Conservation (phyloP, 371 early-diverging fungal genomes). For the Dichotomocladium elegans region DNA sequence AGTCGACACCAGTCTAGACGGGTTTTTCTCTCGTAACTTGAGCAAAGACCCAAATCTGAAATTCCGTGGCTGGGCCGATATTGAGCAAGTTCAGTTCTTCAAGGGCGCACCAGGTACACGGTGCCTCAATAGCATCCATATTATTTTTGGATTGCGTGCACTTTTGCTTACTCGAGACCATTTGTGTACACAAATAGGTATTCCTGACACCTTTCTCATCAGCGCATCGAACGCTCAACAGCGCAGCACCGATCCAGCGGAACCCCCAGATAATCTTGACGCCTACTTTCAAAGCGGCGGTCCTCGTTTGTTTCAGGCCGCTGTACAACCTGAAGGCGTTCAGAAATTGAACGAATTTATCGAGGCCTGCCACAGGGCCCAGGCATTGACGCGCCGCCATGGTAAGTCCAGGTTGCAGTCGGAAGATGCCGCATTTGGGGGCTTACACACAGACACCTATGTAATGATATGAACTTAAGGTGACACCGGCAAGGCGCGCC, state of each 20-base stretch:
- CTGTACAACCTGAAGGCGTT: background rate
- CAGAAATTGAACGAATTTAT: conserved; percentile 14
- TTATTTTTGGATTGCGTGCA: too few species aligned
- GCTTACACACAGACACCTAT: background rate
- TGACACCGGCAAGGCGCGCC: conserved; percentile 12
- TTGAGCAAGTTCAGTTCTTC: conserved; percentile 37
- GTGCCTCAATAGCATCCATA: too few species aligned
- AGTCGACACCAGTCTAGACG: conserved; percentile 6
- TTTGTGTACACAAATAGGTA: conserved; percentile 17
- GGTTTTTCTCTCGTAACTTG: conserved; percentile 3
- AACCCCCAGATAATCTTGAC: conserved; percentile 25
- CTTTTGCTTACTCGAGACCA: too few species aligned
- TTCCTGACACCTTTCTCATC: conserved; percentile 34
- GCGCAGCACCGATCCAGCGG: conserved; percentile 3
- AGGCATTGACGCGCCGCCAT: conserved; percentile 22
- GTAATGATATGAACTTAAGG: too few species aligned
- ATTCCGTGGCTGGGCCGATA: conserved; percentile 48
- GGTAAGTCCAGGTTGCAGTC: conserved; percentile 2
- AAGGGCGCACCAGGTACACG: conserved; percentile 35
- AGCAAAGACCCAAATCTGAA: conserved; percentile 23
- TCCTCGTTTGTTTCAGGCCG: conserved; percentile 18
- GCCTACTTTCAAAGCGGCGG: conserved; percentile 32
- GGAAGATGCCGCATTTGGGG: background rate
- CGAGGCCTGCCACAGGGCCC: conserved; percentile 15
- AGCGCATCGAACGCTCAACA: conserved; percentile 16